Conservation (phyloP, 495 filamentous ascomycete species). For the Neurospora pannonica region DNA sequence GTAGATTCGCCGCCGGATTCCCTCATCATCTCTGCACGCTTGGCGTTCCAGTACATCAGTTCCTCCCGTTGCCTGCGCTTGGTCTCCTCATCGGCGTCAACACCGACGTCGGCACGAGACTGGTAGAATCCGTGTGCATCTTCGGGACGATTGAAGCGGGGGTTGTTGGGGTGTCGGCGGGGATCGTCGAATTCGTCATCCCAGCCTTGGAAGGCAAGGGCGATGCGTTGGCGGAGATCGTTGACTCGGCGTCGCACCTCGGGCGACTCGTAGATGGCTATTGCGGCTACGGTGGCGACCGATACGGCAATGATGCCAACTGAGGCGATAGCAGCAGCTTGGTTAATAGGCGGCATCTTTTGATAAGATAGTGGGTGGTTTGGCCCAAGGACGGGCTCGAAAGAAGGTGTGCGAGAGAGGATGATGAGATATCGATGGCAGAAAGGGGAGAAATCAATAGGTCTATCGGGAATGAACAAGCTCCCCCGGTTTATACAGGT, state of each 20-base stretch:
- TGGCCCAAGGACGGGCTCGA: background rate
- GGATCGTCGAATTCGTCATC: slow-evolving; percentile 57
- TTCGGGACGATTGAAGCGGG: slow-evolving; percentile 47
- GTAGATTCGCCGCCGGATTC: slow-evolving; percentile 14
- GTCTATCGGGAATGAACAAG: background rate
- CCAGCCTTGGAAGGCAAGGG: slow-evolving; percentile 64
- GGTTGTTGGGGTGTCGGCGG: slow-evolving; percentile 30
- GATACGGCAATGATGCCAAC: slow-evolving; percentile 69
- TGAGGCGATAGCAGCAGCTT: slow-evolving; percentile 38
- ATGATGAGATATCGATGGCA: background rate
- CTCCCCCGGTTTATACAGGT: background rate
- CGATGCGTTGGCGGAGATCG: slow-evolving; percentile 67
- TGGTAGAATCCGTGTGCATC: slow-evolving; percentile 47
- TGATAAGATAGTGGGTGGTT: background rate
- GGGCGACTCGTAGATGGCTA: slow-evolving; percentile 78
- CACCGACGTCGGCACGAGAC: slow-evolving; percentile 43
- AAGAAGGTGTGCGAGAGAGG: background rate
- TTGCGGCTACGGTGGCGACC: slow-evolving; percentile 68
- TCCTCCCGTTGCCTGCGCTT: slow-evolving; percentile 62
- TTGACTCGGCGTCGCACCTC: slow-evolving; percentile 69
- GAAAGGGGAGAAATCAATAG: background rate
- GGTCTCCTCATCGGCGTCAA: slow-evolving; percentile 60
- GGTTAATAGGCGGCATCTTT: slow-evolving; percentile 39
- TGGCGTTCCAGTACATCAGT: slow-evolving; percentile 56
- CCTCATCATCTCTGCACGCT: slow-evolving; percentile 28